Evolutionary conservation across 2,329 filamentous ascomycete genomes (phyloP).

Genomic region (Cryphonectria nitschkei): DNA sequence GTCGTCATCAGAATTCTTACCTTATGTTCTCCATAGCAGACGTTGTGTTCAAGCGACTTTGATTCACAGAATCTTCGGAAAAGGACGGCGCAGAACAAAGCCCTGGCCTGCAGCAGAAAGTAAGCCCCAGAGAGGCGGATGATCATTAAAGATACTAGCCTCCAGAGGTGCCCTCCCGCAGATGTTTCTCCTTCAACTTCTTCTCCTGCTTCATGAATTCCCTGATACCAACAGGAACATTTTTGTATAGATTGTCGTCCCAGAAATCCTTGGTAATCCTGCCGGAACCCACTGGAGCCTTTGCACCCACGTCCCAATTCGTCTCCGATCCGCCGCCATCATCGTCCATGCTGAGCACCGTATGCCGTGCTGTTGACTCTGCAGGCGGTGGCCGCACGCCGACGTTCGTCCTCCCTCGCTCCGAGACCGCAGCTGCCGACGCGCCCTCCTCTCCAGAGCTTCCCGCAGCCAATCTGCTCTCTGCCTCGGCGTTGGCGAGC

Average conservation of each 20-base stretch:
- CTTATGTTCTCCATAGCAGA: too few species aligned
- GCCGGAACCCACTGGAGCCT: conserved; percentile 34
- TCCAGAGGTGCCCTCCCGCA: conserved; percentile 55
- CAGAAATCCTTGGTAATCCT: conserved; percentile 56
- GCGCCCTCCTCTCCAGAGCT: conserved; percentile 31
- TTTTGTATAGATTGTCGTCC: conserved; percentile 73
- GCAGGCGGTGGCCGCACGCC: background rate
- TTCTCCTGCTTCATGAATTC: conserved; percentile 99
- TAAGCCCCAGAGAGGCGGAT: background rate
- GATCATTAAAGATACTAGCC: conserved; percentile 37
- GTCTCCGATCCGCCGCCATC: conserved; percentile 76
- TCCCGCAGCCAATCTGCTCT: conserved; percentile 51
- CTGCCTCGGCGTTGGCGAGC: conserved; percentile 64
- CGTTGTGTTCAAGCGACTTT: too few species aligned
- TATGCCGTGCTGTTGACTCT: conserved; percentile 36
- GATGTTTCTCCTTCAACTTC: conserved; percentile 76
- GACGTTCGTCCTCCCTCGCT: background rate
- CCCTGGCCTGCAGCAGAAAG: background rate
- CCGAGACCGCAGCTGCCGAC: background rate
- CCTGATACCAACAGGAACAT: conserved; percentile 86
- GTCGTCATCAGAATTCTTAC: too few species aligned
- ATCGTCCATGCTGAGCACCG: conserved; percentile 70
- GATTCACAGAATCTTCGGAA: background rate
- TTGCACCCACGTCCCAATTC: conserved; percentile 59
- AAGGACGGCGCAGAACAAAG: background rate